A percentile compares a stretch with the other conserved stretches of the same genome.
Conservation (phyloP, 202 grass and related monocot genomes). For the Bolboschoenoplectus hybrid region DNA sequence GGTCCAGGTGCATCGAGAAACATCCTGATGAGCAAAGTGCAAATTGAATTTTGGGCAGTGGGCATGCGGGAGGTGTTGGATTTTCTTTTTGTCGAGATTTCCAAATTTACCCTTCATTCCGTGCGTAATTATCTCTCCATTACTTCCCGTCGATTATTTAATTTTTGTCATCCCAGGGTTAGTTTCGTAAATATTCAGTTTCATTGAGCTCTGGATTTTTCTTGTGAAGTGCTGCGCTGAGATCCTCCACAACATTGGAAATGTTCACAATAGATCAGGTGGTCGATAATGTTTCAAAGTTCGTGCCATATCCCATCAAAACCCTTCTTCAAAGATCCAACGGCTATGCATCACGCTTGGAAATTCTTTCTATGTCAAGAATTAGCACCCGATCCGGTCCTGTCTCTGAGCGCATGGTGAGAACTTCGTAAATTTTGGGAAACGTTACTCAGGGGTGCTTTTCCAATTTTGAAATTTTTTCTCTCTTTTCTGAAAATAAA, state of each 20-base stretch:
- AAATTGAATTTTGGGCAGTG: conserved; percentile 58
- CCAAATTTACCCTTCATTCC: conserved; percentile 29
- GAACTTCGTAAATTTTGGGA: conserved; percentile 22
- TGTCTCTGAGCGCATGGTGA: not conserved
- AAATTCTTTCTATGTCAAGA: not conserved
- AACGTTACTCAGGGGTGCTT: not conserved
- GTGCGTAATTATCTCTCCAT: not conserved
- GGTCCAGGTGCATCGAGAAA: not conserved
- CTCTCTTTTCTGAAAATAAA: not conserved
- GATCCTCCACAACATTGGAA: not conserved
- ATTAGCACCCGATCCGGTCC: not conserved
- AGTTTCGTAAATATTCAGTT: not conserved
- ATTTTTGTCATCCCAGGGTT: not conserved
- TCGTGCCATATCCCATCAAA: not conserved
- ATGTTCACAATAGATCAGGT: not conserved
- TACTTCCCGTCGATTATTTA: not conserved
- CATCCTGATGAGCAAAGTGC: conserved; percentile 12
- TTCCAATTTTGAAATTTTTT: conserved; percentile 9
- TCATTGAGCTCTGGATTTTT: not conserved
- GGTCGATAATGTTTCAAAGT: not conserved
- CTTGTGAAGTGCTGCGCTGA: not conserved
- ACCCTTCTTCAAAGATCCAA: not conserved
- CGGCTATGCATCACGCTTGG: not conserved
- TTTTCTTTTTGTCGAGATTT: conserved; percentile 32
- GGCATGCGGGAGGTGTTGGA: conserved; percentile 28